Base-by-base conservation (phyloP, 192 early-diverging fungal genomes). In the Blastocladiella britannica region DNA sequence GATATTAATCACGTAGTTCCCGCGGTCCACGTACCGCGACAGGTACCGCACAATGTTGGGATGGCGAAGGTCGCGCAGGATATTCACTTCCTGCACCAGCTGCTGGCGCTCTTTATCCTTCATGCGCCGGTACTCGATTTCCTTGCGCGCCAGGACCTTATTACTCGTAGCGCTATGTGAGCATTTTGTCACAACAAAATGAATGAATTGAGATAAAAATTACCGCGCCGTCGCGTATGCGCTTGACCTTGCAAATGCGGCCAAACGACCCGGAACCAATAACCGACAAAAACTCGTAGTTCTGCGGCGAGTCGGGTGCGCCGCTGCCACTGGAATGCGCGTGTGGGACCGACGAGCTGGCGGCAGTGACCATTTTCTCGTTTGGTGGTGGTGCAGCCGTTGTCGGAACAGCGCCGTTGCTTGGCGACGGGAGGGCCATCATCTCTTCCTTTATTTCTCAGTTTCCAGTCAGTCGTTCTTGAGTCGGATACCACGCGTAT, bases 101-200 rank as follows among this genome's bases (percentile, higher is more conserved):
- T 86, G 84, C 31, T 67, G 64, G 65, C 80, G 83, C 61, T 86
- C 82, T 54, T 78, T 77, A 28, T 77, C 80, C 26, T 61, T 71
- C 84, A 86, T 86, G 60, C 79, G 80, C 15, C 75, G 69, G 68
- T 82, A 86, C 57, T 86, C 84, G 55, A 86, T 86, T 62, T 86
- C 84, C 63, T 86, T 86, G 27, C 82, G 62, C 23, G 80, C 82
- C 30, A 83, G 61, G n/a, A 86, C 71, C 81, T 83, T n/a, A n/a
- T n/a, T n/a, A n/a, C n/a, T n/a, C n/a, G n/a, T n/a, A n/a, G n/a
- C n/a, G n/a, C n/a, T n/a, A n/a, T n/a, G n/a, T n/a, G n/a, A n/a
- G n/a, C n/a, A n/a, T n/a, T n/a, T n/a, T n/a, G 5, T 6, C 29
- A 51, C n/a, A 56, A 26, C 30, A 7, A 2, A 26, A 8, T 55